phyloP scores from a whole-genome alignment of 768 basidiomycete genomes.

The Astraeus odoratus region DNA sequence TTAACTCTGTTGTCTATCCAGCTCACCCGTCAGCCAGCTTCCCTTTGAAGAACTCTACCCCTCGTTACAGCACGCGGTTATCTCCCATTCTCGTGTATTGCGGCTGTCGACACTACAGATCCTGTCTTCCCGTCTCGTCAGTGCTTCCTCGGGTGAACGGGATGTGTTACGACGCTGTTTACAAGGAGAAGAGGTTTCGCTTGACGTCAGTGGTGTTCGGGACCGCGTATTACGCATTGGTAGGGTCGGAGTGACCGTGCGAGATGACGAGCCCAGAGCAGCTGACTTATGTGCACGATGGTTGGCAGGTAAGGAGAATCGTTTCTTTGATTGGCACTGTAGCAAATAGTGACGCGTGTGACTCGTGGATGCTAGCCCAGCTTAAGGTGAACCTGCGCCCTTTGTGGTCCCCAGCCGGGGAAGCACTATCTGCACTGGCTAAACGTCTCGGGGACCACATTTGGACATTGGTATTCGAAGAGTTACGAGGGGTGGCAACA shows the following conservation, averaged over 20 bases:
- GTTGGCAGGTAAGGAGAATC: slow-evolving; percentile 51
- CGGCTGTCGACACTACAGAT: slow-evolving; percentile 62
- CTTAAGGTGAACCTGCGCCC: slow-evolving; percentile 92
- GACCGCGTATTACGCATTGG: slow-evolving; percentile 79
- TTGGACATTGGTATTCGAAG: slow-evolving; percentile 64
- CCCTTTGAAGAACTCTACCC: slow-evolving; percentile 47
- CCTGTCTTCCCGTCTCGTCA: slow-evolving; percentile 46
- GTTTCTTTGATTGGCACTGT: background rate
- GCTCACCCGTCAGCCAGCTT: slow-evolving; percentile 14
- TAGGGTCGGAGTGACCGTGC: slow-evolving; percentile 57
- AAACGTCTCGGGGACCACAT: slow-evolving; percentile 59
- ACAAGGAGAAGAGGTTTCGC: slow-evolving; percentile 71
- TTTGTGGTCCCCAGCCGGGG: slow-evolving; percentile 76
- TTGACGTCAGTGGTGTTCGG: slow-evolving; percentile 75
- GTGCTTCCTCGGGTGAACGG: slow-evolving; percentile 33
- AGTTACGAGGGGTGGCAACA: slow-evolving; percentile 38
- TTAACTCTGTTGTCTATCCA: background rate
- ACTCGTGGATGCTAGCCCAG: slow-evolving; percentile 47
- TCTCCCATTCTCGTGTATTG: slow-evolving; percentile 65
- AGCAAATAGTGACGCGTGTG: background rate
- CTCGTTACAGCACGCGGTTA: slow-evolving; percentile 44
- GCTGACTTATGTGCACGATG: slow-evolving; percentile 65
- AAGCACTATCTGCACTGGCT: slow-evolving; percentile 49
- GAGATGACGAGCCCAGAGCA: slow-evolving; percentile 41
- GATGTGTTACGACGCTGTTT: slow-evolving; percentile 62